Percentiles rank a stretch among this genome's conserved stretches.
Evolutionary conservation across 352 stramenopile species (phyloP).

Genomic region (Phytophthora gonapodyides): DNA sequence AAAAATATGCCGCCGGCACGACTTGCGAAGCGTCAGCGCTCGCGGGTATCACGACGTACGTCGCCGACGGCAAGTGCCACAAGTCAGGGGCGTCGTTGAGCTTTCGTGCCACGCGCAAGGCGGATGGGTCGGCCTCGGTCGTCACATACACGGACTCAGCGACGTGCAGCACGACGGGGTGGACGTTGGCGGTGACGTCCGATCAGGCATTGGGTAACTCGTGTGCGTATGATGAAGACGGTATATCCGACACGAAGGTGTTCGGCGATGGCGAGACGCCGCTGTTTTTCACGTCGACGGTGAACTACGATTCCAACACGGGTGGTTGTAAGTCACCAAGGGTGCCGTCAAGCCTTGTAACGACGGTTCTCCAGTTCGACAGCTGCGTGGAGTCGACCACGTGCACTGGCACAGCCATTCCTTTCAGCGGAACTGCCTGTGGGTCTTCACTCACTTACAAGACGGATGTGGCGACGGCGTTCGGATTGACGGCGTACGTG

Average conservation of each 20-base stretch:
- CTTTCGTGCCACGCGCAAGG: background rate
- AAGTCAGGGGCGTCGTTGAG: constrained; percentile 1
- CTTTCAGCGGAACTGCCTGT: background rate
- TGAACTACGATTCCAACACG: constrained; percentile 5
- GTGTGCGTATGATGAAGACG: background rate
- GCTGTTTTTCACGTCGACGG: background rate
- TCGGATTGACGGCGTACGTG: too few species aligned
- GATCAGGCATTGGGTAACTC: background rate
- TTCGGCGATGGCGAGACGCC: background rate
- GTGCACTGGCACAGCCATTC: constrained; percentile 2
- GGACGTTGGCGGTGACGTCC: background rate
- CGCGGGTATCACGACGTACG: constrained; percentile 7
- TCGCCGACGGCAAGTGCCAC: constrained; percentile 19
- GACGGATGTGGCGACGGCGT: background rate
- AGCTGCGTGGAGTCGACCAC: background rate
- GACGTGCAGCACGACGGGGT: background rate
- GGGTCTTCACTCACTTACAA: constrained; percentile 2
- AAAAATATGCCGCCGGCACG: constrained; percentile 8
- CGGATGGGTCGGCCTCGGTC: background rate
- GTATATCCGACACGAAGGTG: constrained; percentile 8
- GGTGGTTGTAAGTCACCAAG: background rate
- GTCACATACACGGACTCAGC: background rate
- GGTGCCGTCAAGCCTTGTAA: background rate
- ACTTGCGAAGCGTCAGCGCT: background rate
- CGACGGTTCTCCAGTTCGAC: too few species aligned